phyloP scores from a whole-genome alignment of 768 basidiomycete genomes.

The Mycena polygramma region DNA sequence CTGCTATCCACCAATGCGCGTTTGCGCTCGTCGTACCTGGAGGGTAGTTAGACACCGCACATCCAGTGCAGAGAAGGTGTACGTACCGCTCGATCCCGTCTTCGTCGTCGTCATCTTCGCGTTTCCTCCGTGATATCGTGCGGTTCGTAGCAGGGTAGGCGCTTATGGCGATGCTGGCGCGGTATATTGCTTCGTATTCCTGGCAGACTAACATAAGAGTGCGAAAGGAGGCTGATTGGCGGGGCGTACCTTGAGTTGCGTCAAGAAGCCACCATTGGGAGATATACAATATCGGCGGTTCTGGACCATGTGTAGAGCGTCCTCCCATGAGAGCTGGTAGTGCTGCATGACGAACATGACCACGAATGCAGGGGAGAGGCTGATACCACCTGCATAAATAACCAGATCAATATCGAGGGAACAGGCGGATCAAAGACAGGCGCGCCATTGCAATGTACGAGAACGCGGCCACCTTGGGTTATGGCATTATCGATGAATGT shows the following conservation, averaged over 20 bases:
- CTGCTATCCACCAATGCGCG: conserved; percentile 56
- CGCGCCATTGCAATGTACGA: conserved; percentile 92
- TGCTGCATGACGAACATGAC: conserved; percentile 96
- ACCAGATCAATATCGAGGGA: conserved; percentile 1
- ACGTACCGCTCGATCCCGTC: conserved; percentile 54
- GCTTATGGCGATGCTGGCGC: conserved; percentile 78
- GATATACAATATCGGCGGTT: conserved; percentile 95
- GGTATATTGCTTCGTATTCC: conserved; percentile 96
- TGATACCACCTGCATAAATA: conserved; percentile 77
- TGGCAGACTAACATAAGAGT: conserved; percentile 43
- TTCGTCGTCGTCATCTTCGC: conserved; percentile 82
- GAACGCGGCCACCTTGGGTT: conserved; percentile 73
- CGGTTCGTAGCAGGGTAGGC: conserved; percentile 64
- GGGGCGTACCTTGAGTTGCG: conserved; percentile 83
- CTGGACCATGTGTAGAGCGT: conserved; percentile 89
- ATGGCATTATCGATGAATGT: conserved; percentile 81
- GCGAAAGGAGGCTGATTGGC: not conserved
- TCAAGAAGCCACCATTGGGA: conserved; percentile 91
- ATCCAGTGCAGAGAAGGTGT: not conserved
- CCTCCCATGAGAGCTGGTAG: conserved; percentile 86
- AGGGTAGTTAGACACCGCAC: conserved; percentile 12
- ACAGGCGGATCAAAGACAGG: conserved; percentile 6
- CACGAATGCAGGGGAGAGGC: conserved; percentile 88
- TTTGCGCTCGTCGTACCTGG: conserved; percentile 63
- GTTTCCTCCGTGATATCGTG: conserved; percentile 70